phyloP scores from a whole-genome alignment of 345 rosid genomes.

The Salix viminalis region DNA sequence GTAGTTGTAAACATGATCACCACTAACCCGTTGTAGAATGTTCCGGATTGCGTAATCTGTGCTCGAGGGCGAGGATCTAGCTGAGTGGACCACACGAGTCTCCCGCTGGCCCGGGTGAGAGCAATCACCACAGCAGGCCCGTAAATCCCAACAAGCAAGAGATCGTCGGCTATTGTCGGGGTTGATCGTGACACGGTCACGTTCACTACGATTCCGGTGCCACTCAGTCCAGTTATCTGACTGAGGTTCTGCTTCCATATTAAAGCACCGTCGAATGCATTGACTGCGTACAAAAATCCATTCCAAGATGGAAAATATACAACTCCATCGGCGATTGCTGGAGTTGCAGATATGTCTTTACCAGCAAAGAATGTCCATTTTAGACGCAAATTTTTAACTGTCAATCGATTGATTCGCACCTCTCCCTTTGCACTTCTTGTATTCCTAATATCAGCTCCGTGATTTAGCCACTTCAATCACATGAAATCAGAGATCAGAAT shows the following conservation, averaged over 20 bases:
- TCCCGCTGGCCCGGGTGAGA: constrained; percentile 27
- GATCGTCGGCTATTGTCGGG: constrained; percentile 34
- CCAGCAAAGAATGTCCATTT: constrained; percentile 50
- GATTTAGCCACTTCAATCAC: constrained; percentile 43
- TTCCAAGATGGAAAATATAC: constrained; percentile 57
- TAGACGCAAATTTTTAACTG: constrained; percentile 20
- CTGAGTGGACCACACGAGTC: constrained; percentile 35
- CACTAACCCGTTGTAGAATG: constrained; percentile 32
- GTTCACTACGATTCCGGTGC: constrained; percentile 17
- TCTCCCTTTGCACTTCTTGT: constrained; percentile 27
- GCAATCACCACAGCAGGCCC: constrained; percentile 46
- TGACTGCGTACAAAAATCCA: constrained; percentile 46
- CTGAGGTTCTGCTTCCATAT: constrained; percentile 46
- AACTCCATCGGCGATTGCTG: constrained; percentile 33
- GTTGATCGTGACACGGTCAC: constrained; percentile 42
- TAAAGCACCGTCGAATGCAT: constrained; percentile 36
- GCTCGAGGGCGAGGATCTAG: constrained; percentile 34
- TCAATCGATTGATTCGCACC: constrained; percentile 18
- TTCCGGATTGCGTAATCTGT: constrained; percentile 41
- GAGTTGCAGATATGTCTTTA: constrained; percentile 44
- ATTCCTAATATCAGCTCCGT: constrained; percentile 35
- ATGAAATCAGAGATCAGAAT: not conserved
- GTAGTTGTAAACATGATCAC: not conserved
- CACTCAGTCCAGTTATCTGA: constrained; percentile 34
- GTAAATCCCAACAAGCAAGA: constrained; percentile 33